A percentile compares a stretch with the other conserved stretches of the same genome.
Evolutionary conservation across 2,329 filamentous ascomycete genomes (phyloP).

Genomic region (Spiromastix sp.): DNA sequence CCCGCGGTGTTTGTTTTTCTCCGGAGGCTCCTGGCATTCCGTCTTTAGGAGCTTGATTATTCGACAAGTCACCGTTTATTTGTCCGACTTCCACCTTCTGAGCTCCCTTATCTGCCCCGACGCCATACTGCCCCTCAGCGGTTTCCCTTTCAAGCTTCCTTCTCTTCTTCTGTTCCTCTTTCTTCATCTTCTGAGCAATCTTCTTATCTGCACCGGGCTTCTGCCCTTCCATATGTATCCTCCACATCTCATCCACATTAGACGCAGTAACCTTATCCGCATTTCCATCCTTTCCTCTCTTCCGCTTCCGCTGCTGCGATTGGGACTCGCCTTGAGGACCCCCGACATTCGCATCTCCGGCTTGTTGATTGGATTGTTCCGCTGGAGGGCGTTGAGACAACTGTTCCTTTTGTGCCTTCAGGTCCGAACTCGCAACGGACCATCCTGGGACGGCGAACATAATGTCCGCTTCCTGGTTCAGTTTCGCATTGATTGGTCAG

Average conservation of each 20-base stretch:
- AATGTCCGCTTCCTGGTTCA: no score
- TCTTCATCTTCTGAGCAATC: constrained; percentile 18
- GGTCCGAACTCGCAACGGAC: constrained; percentile 62
- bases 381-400: constrained; percentile 53
- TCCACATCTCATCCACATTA: constrained; percentile 71
- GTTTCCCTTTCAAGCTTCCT: constrained; percentile 17
- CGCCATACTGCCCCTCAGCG: constrained; percentile 14
- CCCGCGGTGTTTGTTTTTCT: constrained; percentile 6
- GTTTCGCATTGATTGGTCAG: no score
- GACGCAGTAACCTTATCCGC: constrained; percentile 46
- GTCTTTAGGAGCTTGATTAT: neutral
- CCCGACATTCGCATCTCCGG: constrained; percentile 15
- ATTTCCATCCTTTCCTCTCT: constrained; percentile 25
- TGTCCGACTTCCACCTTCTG: constrained; percentile 12
- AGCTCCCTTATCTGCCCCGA: constrained; percentile 16
- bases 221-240: constrained; percentile 59
- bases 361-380: constrained; percentile 44
- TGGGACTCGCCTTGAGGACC: constrained; percentile 11
- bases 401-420: constrained; percentile 57
- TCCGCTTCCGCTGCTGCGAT: constrained; percentile 39
- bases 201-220: constrained; percentile 9
- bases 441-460: constrained; percentile 93
- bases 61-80: neutral
- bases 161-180: constrained; percentile 19
- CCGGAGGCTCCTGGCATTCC: no score